Evolutionary conservation across 306 rosid species (phyloP).

Genomic region (Glycine soja): DNA sequence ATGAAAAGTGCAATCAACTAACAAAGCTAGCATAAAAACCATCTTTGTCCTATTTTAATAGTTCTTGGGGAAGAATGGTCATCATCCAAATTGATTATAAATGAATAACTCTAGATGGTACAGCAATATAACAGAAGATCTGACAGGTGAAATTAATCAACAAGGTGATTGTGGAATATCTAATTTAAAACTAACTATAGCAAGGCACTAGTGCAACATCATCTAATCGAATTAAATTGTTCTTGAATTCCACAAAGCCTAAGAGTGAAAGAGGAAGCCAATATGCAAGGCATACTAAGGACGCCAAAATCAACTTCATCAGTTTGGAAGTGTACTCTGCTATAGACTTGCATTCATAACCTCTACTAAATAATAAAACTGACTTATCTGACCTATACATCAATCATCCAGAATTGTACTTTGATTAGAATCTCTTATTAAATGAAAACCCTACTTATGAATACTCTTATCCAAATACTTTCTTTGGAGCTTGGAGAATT

Average conservation of each 20-base stretch:
- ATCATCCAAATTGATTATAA: conserved; percentile 8
- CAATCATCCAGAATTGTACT: conserved; percentile 21
- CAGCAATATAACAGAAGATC: neutral
- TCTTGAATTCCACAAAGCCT: neutral
- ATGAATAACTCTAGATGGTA: conserved; percentile 5
- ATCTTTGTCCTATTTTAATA: conserved; percentile 27
- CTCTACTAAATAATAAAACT: conserved; percentile 9
- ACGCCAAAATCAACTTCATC: conserved; percentile 31
- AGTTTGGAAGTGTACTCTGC: conserved; percentile 8
- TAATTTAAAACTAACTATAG: conserved; percentile 6
- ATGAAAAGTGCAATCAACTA: conserved; percentile 4
- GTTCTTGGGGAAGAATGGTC: neutral
- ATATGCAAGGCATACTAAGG: conserved; percentile 5
- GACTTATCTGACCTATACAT: neutral
- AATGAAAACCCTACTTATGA: neutral
- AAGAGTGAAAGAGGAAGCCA: conserved; percentile 19
- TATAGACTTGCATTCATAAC: conserved; percentile 5
- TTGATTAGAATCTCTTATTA: neutral
- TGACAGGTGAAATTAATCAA: conserved; percentile 1
- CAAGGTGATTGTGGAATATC: conserved; percentile 3
- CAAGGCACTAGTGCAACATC: neutral
- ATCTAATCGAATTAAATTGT: conserved; percentile 2
- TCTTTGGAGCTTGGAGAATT: conserved; percentile 8
- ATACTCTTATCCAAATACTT: conserved; percentile 13
- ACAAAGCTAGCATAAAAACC: conserved; percentile 27